Evolutionary conservation across 2,329 filamentous ascomycete genomes (phyloP), one percentile per base, ranked within the genome.

Genomic region (Botryotinia narcissicola): DNA sequence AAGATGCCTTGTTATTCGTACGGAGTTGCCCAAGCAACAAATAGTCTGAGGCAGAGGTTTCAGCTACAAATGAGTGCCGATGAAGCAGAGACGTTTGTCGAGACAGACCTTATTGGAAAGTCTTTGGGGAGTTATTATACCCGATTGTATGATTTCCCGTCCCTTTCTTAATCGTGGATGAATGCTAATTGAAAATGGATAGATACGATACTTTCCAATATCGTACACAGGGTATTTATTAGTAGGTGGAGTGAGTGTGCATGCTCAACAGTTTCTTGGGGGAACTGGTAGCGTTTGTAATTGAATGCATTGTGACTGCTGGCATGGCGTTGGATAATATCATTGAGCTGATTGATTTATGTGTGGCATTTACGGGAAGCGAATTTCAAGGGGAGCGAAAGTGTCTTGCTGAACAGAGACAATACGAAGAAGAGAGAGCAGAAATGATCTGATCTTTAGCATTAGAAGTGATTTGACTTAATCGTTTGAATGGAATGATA

Each of bases 151-250:
- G 92, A 82, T 59, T 60, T 66, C 42, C 70, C 14, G n/a, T 6
- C 46, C 37, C 29, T 63, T 57, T 61, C 16, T 59, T 61, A 40
- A 25, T 70, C n/a, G 42, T 22, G 48, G 42, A 35, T n/a, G 22
- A 59, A 48, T 22, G 35, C 40, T 59, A 68, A 64, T 75, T 78
- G 59, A 76, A 57, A 29, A 22, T 51, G 37, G 44, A 71, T 75
- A 93, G 92, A 83, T 94, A 94, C 80, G 92, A 94, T 83, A 93
- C 92, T 75, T 95, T 94, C 84, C 93, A 95, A 84, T 95, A 95
- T 84, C 89, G 93, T 80, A 95, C 93, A 51, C 93, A 95, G 83
- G 93, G 93, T 78, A 95, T 95, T 83, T 95, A 95, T 83, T 95
- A 73, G 64, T 29, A 32, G 71, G 62, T n/a, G 64, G 64, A 68